Percentiles rank a stretch among this genome's conserved stretches.
Evolutionary conservation across 768 basidiomycete genomes (phyloP).

Genomic region (Phanerochaete carnosa): DNA sequence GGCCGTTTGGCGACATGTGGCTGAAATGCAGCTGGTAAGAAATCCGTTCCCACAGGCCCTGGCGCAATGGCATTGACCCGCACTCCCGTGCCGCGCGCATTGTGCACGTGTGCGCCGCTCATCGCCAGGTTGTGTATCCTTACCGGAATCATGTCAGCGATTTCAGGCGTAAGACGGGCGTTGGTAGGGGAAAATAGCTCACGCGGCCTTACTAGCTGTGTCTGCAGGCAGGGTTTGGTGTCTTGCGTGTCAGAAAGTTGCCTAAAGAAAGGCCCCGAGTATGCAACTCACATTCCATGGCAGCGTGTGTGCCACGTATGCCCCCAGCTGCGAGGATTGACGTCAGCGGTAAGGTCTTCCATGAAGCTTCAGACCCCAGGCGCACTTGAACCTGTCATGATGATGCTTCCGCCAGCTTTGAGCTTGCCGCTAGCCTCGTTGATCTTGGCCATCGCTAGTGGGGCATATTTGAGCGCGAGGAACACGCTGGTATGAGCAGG

Average conservation of each 20-base stretch:
- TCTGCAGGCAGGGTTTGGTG: slow-evolving; percentile 41
- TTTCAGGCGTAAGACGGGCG: not conserved
- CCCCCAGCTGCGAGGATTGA: slow-evolving; percentile 61
- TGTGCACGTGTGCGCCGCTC: slow-evolving; percentile 47
- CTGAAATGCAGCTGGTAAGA: not conserved
- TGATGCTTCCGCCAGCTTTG: slow-evolving; percentile 73
- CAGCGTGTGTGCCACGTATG: slow-evolving; percentile 74
- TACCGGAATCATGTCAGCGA: not conserved
- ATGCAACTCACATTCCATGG: slow-evolving; percentile 65
- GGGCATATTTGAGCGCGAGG: slow-evolving; percentile 83
- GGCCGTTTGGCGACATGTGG: not conserved
- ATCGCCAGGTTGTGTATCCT: slow-evolving; percentile 88
- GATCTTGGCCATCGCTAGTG: slow-evolving; percentile 70
- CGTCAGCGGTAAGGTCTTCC: not conserved
- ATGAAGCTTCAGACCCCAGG: slow-evolving; percentile 10
- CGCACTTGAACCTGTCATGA: slow-evolving; percentile 81
- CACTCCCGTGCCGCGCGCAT: slow-evolving; percentile 71
- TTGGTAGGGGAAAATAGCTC: slow-evolving; percentile 26
- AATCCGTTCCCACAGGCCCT: slow-evolving; percentile 81
- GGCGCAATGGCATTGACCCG: slow-evolving; percentile 90
- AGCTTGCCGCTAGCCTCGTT: slow-evolving; percentile 68
- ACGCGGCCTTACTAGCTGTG: slow-evolving; percentile 93
- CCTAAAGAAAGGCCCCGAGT: not conserved
- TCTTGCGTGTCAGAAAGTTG: not conserved
- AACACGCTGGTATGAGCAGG: slow-evolving; percentile 68